Evolutionary conservation across 2,329 filamentous ascomycete genomes (phyloP).

Genomic region (Pseudogymnoascus sp.): DNA sequence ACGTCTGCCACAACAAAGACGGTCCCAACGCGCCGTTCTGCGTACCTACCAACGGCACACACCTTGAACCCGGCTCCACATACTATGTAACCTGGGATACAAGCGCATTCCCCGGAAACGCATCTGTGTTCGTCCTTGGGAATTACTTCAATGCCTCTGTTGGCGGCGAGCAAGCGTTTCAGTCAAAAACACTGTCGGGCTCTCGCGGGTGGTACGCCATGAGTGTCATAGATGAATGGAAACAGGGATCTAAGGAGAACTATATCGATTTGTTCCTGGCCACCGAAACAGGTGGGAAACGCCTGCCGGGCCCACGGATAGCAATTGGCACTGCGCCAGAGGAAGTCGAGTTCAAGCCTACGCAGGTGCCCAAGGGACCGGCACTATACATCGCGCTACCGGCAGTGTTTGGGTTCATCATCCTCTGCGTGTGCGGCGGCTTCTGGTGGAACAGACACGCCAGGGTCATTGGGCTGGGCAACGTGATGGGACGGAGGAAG

Average conservation of each 20-base stretch:
- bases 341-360: background rate
- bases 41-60: constrained; percentile 25
- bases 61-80: constrained; percentile 24
- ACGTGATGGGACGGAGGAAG: constrained; percentile 25
- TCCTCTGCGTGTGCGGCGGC: constrained; percentile 21
- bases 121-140: constrained; percentile 22
- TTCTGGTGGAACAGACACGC: constrained; percentile 24
- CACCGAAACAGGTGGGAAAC: background rate
- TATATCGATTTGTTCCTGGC: constrained; percentile 2
- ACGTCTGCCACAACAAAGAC: constrained; percentile 25
- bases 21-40: constrained; percentile 26
- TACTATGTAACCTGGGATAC: constrained; percentile 30
- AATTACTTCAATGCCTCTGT: constrained; percentile 26
- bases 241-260: background rate
- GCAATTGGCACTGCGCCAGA: background rate
- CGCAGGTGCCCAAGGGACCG: constrained; percentile 20
- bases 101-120: constrained; percentile 22
- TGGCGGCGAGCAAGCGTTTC: constrained; percentile 24
- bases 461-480: constrained; percentile 25
- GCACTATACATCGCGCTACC: constrained; percentile 27
- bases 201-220: constrained; percentile 2
- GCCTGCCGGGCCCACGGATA: background rate
- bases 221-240: background rate
- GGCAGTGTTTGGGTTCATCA: constrained; percentile 22
- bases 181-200: constrained; percentile 17